A percentile compares a stretch with the other conserved stretches of the same genome.
These are phyloP conservation scores for Neoscytalidium dimidiatum DNA, from an alignment of 2,329 filamentous ascomycete species.

Conservation along the genomic window DNA sequence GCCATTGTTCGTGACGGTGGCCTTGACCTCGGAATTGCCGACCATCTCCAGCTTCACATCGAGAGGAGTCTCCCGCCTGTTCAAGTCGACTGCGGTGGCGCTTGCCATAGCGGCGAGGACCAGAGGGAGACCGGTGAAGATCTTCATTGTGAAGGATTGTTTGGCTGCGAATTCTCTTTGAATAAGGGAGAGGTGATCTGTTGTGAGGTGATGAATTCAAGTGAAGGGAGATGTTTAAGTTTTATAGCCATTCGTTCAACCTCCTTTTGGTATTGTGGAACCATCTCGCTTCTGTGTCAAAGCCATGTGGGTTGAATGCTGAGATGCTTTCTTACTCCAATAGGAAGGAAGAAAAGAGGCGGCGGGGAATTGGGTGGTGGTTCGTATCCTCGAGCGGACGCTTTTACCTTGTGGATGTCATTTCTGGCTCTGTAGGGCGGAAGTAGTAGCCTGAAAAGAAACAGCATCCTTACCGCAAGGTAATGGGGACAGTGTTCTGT, in stretches of 20 bases:
- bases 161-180: background rate
- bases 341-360: background rate
- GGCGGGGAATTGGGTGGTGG: background rate
- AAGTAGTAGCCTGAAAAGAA: too few relatives aligned
- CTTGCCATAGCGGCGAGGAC: constrained; percentile 1
- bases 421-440: too few relatives aligned
- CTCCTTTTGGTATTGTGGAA: background rate
- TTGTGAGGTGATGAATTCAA: background rate
- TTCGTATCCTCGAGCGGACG: background rate
- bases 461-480: too few relatives aligned
- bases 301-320: background rate
- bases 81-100: background rate
- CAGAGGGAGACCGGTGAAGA: background rate
- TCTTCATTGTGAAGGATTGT: background rate
- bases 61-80: constrained; percentile 11
- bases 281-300: background rate
- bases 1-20: constrained; percentile 57
- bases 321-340: background rate
- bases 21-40: constrained; percentile 56
- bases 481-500: too few relatives aligned
- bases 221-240: background rate
- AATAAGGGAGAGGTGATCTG: background rate
- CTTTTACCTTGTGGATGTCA: too few relatives aligned
- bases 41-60: constrained; percentile 28
- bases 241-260: background rate